Conservation (phyloP, 1,139 yeast species). For the Protomyces macrosporus region DNA sequence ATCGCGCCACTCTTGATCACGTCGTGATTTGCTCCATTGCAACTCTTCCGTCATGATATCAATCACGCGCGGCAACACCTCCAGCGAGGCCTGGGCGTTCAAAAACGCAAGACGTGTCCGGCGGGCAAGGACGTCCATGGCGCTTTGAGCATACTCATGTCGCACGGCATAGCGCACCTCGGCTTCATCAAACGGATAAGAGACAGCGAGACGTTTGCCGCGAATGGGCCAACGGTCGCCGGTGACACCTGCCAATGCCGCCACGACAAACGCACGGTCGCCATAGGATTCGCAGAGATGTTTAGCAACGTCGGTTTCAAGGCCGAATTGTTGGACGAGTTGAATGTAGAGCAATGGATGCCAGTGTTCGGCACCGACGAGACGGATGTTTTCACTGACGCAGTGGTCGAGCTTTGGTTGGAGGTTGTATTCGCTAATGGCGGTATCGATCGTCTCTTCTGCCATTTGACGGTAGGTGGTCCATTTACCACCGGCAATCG, state of each 20-base stretch:
- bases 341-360: slow-evolving; percentile 67
- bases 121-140: slow-evolving; percentile 85
- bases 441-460: slow-evolving; percentile 79
- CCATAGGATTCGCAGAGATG: slow-evolving; percentile 87
- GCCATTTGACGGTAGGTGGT: slow-evolving; percentile 98
- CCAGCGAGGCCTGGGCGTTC: slow-evolving; percentile 78
- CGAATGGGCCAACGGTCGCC: slow-evolving; percentile 35
- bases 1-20: slow-evolving; percentile 47
- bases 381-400: slow-evolving; percentile 40
- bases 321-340: slow-evolving; percentile 69
- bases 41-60: slow-evolving; percentile 77
- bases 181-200: slow-evolving; percentile 88
- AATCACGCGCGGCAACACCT: slow-evolving; percentile 78
- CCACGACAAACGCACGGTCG: slow-evolving; percentile 66
- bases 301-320: slow-evolving; percentile 71
- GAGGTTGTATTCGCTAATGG: slow-evolving; percentile 52
- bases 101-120: slow-evolving; percentile 90
- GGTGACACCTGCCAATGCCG: slow-evolving; percentile 49
- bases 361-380: slow-evolving; percentile 70
- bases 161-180: slow-evolving; percentile 78
- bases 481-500: slow-evolving; percentile 98
- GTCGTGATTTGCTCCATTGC: slow-evolving; percentile 62
- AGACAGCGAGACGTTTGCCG: slow-evolving; percentile 45
- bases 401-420: slow-evolving; percentile 40
- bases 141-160: slow-evolving; percentile 82